Evolutionary conservation across 2,329 filamentous ascomycete species (phyloP).

Genomic region (Fusarium sp.): DNA sequence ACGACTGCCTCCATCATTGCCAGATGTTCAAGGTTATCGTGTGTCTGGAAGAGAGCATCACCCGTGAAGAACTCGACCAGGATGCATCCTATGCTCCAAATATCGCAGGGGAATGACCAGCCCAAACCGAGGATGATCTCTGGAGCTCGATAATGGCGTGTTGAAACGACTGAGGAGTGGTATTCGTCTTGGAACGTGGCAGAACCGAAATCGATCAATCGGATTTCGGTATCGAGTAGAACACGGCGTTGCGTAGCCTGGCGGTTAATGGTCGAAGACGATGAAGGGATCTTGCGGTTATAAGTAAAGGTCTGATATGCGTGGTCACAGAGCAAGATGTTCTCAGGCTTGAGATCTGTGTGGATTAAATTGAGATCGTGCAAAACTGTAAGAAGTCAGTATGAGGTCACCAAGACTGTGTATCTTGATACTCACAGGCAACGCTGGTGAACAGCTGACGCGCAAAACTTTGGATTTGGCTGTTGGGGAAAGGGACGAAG

Average conservation of each 20-base stretch:
- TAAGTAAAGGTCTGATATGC: constrained; percentile 78
- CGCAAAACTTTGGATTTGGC: constrained; percentile 97
- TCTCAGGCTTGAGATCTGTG: constrained; percentile 80
- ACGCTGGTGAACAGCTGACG: constrained; percentile 97
- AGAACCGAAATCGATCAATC: constrained; percentile 77
- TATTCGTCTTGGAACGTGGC: constrained; percentile 80
- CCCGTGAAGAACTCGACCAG: constrained; percentile 79
- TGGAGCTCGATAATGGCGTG: constrained; percentile 75
- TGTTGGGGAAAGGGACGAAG: constrained; percentile 97
- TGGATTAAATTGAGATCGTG: constrained; percentile 98
- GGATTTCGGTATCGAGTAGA: constrained; percentile 75
- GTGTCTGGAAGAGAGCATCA: constrained; percentile 77
- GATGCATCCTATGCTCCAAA: constrained; percentile 80
- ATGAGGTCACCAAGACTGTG: neutral
- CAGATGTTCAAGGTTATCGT: constrained; percentile 77
- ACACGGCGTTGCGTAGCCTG: constrained; percentile 73
- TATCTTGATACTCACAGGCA: constrained; percentile 75
- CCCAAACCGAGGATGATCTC: constrained; percentile 78
- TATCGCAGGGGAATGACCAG: constrained; percentile 78
- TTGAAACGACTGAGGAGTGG: constrained; percentile 77
- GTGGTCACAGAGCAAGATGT: constrained; percentile 74
- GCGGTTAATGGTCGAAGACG: constrained; percentile 68
- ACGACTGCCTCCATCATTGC: constrained; percentile 82
- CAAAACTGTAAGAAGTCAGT: constrained; percentile 70
- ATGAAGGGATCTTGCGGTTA: constrained; percentile 76